Conservation (phyloP, 352 stramenopile species). For the Phytophthora hibernalis region DNA sequence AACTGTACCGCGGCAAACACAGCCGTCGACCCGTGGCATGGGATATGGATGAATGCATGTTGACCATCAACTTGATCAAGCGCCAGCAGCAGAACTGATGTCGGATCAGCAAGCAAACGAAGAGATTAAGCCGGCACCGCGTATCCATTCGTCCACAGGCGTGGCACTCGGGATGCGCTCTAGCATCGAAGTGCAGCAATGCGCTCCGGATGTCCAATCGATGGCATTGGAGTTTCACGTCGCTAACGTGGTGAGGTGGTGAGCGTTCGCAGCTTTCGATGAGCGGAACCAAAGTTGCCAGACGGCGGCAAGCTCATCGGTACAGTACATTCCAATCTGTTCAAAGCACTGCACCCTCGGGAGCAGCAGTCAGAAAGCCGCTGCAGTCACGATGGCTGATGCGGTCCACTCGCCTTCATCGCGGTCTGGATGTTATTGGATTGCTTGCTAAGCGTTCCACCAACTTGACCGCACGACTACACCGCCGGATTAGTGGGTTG, state of each 20-base stretch:
- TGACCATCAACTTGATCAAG: too few species aligned
- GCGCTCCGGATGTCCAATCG: slow-evolving; percentile 28
- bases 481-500: not conserved
- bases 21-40: too few species aligned
- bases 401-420: not conserved
- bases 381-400: not conserved
- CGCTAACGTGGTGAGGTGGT: not conserved
- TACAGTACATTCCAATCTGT: too few species aligned
- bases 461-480: slow-evolving; percentile 1
- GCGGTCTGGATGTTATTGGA: not conserved
- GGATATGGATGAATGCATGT: too few species aligned
- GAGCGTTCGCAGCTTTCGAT: not conserved
- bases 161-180: slow-evolving; percentile 24
- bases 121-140: not conserved
- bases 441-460: slow-evolving; percentile 14
- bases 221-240: not conserved
- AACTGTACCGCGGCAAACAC: too few species aligned
- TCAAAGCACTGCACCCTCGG: not conserved
- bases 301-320: not conserved
- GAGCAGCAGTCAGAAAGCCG: not conserved
- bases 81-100: too few species aligned
- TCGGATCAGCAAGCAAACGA: too few species aligned
- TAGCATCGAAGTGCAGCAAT: slow-evolving; percentile 11
- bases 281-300: not conserved
- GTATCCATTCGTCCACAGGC: slow-evolving; percentile 33